Evolutionary conservation across 1,284 basidiomycete species (phyloP).

Genomic region (Puccinia triticina): DNA sequence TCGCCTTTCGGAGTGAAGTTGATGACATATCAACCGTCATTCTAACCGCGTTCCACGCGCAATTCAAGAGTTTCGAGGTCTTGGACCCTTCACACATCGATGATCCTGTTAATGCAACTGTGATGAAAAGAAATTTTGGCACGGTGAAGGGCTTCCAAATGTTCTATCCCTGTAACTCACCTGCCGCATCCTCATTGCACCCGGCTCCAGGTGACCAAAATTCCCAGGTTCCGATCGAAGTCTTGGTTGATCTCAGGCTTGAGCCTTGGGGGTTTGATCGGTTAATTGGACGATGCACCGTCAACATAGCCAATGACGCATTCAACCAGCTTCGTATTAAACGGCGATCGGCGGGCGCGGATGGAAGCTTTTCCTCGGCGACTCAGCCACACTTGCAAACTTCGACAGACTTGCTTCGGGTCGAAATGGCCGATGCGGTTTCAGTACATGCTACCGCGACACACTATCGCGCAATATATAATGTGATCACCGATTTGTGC

Average conservation of each 20-base stretch:
- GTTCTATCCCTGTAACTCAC: slow-evolving; percentile 70
- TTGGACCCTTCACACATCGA: slow-evolving; percentile 77
- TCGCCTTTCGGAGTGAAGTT: slow-evolving; percentile 74
- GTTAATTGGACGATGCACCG: slow-evolving; percentile 84
- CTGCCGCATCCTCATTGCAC: slow-evolving; percentile 43
- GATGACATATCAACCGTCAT: slow-evolving; percentile 72
- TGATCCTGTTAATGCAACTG: slow-evolving; percentile 80
- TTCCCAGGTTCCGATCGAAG: slow-evolving; percentile 78
- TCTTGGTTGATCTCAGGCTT: slow-evolving; percentile 79
- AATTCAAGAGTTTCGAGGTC: slow-evolving; percentile 78
- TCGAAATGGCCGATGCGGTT: slow-evolving; percentile 62
- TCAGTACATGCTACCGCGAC: slow-evolving; percentile 83
- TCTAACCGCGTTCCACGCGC: slow-evolving; percentile 79
- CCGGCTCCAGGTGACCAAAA: slow-evolving; percentile 56
- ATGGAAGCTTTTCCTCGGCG: slow-evolving; percentile 46
- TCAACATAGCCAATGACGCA: slow-evolving; percentile 84
- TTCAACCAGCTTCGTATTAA: slow-evolving; percentile 79
- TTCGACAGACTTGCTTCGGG: slow-evolving; percentile 49
- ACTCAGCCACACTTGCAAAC: slow-evolving; percentile 51
- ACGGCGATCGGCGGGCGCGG: slow-evolving; percentile 41
- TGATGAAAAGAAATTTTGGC: slow-evolving; percentile 81
- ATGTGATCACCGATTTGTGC: slow-evolving; percentile 82
- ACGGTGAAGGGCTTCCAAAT: slow-evolving; percentile 79
- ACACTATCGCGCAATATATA: slow-evolving; percentile 85
- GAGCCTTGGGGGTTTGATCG: slow-evolving; percentile 83